Base-by-base conservation (phyloP, 2,329 filamentous ascomycete species). In the Fonsecaea nubica region DNA sequence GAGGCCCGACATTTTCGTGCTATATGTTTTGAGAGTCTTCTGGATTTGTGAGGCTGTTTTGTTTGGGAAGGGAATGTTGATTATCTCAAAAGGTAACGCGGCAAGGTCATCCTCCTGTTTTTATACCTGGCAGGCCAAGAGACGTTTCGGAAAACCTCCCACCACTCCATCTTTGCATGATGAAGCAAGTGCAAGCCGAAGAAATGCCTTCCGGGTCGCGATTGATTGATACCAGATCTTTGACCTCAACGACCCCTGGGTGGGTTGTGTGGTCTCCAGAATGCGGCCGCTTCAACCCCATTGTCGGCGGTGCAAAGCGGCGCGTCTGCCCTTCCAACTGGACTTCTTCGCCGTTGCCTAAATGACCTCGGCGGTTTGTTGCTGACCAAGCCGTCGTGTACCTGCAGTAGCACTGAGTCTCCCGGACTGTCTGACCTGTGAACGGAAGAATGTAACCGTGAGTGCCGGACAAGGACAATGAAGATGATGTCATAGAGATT, bases 1-100 rank as follows among this genome's bases (percentile, higher is more conserved):
- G 53, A 45, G 53, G 13, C 21, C 15, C 7, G 64, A 40, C 64
- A 66, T 63, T 35, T 36, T 36, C 25, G 33, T 32, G 32, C 12
- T 40, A 30, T 25, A 4, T 62, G 21, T 55, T 21, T 21, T 2
- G 1, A 2, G n/a, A 4, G 36, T 12, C 15, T 15, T n/a, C 42
- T 33, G 18, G 36, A 21, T 4, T 5, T 35, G 53, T 55, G 30
- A 55, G 9, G 30, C 21, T 25, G 45, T 25, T 50, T 50, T 32
- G 30, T 18, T 50, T 50, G 5, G 33, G 33, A 8, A 25, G 9
- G 15, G 55, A 10, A n/a, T 25, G 36, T 58, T 21, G 55, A 40
- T 55, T 55, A 30, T 33, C n/a, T 55, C 53, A 13, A 55, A 4
- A 12, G 12, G 2, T 2, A 5, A 4, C 45, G 1, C 9, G 18